A percentile compares a stretch with the other conserved stretches of the same genome.
Evolutionary conservation across 2,329 filamentous ascomycete species (phyloP).

Genomic region (Raffaelea arxii): DNA sequence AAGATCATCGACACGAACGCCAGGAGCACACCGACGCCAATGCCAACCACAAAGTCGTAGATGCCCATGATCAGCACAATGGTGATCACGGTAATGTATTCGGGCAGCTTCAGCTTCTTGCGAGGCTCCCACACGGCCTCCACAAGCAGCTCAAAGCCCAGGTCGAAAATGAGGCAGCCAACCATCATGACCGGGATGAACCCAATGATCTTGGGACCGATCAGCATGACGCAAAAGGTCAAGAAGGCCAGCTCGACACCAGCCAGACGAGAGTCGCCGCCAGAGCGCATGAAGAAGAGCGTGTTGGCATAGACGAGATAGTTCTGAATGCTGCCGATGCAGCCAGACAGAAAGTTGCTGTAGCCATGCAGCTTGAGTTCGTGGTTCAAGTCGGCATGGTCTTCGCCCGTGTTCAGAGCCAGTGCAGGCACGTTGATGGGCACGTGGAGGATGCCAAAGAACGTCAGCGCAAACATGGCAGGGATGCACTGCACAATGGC

Average conservation of each 20-base stretch:
- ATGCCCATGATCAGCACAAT: slow-evolving; percentile 95
- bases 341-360: slow-evolving; percentile 84
- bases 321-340: slow-evolving; percentile 83
- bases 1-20: slow-evolving; percentile 88
- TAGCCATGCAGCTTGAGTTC: slow-evolving; percentile 89
- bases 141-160: slow-evolving; percentile 83
- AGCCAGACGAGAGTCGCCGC: slow-evolving; percentile 76
- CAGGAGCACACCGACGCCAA: slow-evolving; percentile 81
- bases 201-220: slow-evolving; percentile 81
- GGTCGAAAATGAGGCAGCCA: slow-evolving; percentile 84
- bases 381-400: slow-evolving; percentile 82
- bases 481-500: slow-evolving; percentile 79
- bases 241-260: slow-evolving; percentile 74
- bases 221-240: slow-evolving; percentile 72
- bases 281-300: slow-evolving; percentile 89
- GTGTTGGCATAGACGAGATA: slow-evolving; percentile 98
- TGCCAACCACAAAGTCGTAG: slow-evolving; percentile 93
- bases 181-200: slow-evolving; percentile 97
- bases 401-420: slow-evolving; percentile 81
- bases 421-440: slow-evolving; percentile 96
- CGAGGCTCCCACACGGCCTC: slow-evolving; percentile 85
- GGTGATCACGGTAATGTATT: slow-evolving; percentile 73
- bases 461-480: slow-evolving; percentile 92
- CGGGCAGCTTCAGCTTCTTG: slow-evolving; percentile 75
- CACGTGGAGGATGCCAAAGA: slow-evolving; percentile 94